Base-by-base conservation (phyloP, 345 rosid genomes). In the Arabis alpina region DNA sequence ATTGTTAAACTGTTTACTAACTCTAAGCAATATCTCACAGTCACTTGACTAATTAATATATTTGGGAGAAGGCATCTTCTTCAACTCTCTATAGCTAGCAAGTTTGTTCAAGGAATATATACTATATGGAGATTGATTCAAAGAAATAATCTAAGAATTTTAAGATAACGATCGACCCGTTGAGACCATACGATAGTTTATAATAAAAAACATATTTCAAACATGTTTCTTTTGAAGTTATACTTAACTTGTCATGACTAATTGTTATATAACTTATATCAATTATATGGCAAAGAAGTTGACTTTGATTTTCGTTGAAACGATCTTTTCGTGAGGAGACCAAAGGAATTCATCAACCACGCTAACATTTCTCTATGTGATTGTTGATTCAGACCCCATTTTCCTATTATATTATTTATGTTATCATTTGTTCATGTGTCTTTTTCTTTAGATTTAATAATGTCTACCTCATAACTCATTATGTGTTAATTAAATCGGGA, bases 311-410 rank as follows among this genome's bases (percentile, higher is more conserved):
- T 54, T 24, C 64, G 30, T 4, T 48, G 60, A 57, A 65, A 66
- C 60, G 23, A 57, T 40, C 27, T 56, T 55, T 24, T 42, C 66
- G 30, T 40, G 1, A 16, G 40, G 40, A 48, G 11, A 64, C 25
- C 7, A 64, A 16, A 57, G 28, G 66, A 73, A 23, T 50, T 28
- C 71, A 41, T 65, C 72, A 65, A 73, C 60, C 60, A 73, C 66
- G 66, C 72, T 28, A 65, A 54, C 3, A 64, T 50, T 55, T 64
- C 5, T 63, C 55, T 63, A 48, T 64, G 13, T 39, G 39, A 63
- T 6, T 36, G 40, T 54, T 64, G 51, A 64, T 8, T 13, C 56
- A 27, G 15, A 47, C 52, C 10, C 37, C 24, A 37, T 10, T 58
- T 71, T 54, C 36, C 9, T 40, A 41, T 27, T 48, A 39, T 48